These are phyloP conservation scores for Yamadazyma endophytica DNA, from an alignment of 805 yeast genomes.

Conservation along the genomic window DNA sequence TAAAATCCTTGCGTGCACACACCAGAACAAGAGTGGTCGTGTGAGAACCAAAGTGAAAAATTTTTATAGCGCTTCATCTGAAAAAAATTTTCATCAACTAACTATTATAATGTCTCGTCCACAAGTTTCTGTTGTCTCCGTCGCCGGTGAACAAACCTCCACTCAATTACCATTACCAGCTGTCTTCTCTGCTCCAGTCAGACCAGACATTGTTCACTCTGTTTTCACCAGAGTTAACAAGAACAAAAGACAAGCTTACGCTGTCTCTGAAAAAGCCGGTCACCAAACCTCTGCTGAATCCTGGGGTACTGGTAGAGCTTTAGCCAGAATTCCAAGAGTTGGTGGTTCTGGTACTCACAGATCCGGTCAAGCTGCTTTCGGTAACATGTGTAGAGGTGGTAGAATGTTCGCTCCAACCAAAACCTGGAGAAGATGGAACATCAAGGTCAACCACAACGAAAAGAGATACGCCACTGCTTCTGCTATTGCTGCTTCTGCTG, in stretches of 20 bases:
- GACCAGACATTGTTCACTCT: conserved; percentile 98
- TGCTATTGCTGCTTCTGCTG: conserved; percentile 98
- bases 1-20: conserved; percentile 1
- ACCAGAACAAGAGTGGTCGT: conserved; percentile 1
- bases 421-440: conserved; percentile 99
- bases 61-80: background rate
- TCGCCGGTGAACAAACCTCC: conserved; percentile 82
- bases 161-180: conserved; percentile 92
- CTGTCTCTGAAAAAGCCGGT: conserved; percentile 99
- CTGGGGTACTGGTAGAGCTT: conserved; percentile 99
- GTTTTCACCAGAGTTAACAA: conserved; percentile 98
- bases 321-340: conserved; percentile 99
- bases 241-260: conserved; percentile 99
- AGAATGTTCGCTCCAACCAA: conserved; percentile 99
- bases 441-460: conserved; percentile 99
- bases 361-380: conserved; percentile 99
- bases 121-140: conserved; percentile 91
- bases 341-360: conserved; percentile 99
- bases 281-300: conserved; percentile 99
- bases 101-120: conserved; percentile 63
- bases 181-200: conserved; percentile 99
- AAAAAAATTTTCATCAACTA: conserved; percentile 1
- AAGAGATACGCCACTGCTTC: conserved; percentile 99
- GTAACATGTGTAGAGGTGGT: conserved; percentile 99
- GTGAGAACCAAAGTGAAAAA: conserved; percentile 6